Conservation (phyloP, 1,284 basidiomycete species). For the Malassezia vespertilionis region DNA sequence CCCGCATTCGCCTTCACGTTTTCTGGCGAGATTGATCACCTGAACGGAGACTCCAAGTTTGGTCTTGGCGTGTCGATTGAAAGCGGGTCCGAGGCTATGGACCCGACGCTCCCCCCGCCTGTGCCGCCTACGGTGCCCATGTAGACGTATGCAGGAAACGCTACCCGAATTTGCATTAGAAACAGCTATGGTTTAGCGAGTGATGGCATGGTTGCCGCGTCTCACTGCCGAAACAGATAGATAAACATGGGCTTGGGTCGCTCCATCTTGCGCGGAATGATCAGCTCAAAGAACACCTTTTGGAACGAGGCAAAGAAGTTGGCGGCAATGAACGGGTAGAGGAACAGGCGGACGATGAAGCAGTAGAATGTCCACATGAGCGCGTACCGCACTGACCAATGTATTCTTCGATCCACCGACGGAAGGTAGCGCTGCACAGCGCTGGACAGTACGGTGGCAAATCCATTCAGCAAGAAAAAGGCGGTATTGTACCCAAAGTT, state of each 20-base stretch:
- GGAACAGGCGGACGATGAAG: conserved; percentile 36
- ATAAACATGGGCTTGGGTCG: conserved; percentile 32
- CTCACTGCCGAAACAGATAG: conserved; percentile 33
- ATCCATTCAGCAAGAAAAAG: conserved; percentile 43
- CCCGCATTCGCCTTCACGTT: conserved; percentile 90
- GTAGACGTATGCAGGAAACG: conserved; percentile 14
- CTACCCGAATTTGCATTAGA: background rate
- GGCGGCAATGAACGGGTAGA: conserved; percentile 32
- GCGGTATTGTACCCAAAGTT: conserved; percentile 37
- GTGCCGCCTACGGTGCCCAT: conserved; percentile 43
- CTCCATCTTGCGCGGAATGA: conserved; percentile 23
- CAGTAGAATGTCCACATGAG: conserved; percentile 33
- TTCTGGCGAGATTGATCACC: conserved; percentile 94
- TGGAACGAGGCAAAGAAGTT: conserved; percentile 42
- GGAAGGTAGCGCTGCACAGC: conserved; percentile 36
- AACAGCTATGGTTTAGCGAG: background rate
- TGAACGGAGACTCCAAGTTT: conserved; percentile 79
- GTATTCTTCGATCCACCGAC: conserved; percentile 30
- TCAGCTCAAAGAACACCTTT: conserved; percentile 29
- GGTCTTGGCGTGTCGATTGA: conserved; percentile 96
- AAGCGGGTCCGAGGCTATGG: conserved; percentile 42
- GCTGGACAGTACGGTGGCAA: conserved; percentile 35
- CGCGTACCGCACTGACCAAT: conserved; percentile 23
- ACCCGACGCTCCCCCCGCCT: conserved; percentile 37
- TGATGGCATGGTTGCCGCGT: background rate